These are phyloP conservation scores for Cyphellophora europaea DNA, from an alignment of 2,329 filamentous ascomycete species.

Conservation along the genomic window DNA sequence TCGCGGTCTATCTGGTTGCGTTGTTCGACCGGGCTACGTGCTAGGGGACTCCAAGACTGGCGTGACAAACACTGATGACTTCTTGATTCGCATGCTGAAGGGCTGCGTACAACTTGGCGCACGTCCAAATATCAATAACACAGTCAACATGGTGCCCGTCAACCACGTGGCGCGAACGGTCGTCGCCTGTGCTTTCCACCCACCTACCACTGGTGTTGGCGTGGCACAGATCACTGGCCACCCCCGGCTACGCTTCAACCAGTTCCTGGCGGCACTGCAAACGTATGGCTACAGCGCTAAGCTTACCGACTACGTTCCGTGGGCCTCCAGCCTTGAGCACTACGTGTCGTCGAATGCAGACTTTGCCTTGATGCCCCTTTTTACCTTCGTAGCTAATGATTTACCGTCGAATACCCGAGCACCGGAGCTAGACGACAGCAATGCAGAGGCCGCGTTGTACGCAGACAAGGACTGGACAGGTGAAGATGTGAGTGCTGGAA, in stretches of 20 bases:
- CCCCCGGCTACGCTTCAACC: slow-evolving; percentile 66
- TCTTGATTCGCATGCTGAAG: slow-evolving; percentile 77
- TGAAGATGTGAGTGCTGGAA: slow-evolving; percentile 46
- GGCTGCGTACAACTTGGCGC: slow-evolving; percentile 71
- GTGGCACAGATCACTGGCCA: slow-evolving; percentile 74
- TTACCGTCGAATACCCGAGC: slow-evolving; percentile 62
- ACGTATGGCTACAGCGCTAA: slow-evolving; percentile 65
- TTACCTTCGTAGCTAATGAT: slow-evolving; percentile 62
- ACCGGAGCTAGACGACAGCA: slow-evolving; percentile 64
- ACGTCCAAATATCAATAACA: slow-evolving; percentile 71
- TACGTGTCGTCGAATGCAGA: slow-evolving; percentile 56
- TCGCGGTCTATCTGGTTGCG: slow-evolving; percentile 63
- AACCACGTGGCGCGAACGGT: slow-evolving; percentile 75
- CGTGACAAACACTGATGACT: slow-evolving; percentile 75
- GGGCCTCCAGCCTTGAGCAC: slow-evolving; percentile 57
- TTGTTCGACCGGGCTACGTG: slow-evolving; percentile 80
- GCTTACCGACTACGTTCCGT: slow-evolving; percentile 57
- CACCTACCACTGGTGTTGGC: slow-evolving; percentile 38
- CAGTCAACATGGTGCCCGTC: slow-evolving; percentile 82
- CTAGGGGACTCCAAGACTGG: slow-evolving; percentile 64
- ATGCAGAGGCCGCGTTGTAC: slow-evolving; percentile 56
- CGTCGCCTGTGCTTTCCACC: slow-evolving; percentile 61
- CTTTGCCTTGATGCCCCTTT: slow-evolving; percentile 64
- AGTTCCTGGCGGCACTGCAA: slow-evolving; percentile 63
- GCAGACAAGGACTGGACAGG: slow-evolving; percentile 53